Evolutionary conservation across 106 monocot genomes (phyloP), one percentile per base, ranked within the genome.

Genomic region (Allium sativum): DNA sequence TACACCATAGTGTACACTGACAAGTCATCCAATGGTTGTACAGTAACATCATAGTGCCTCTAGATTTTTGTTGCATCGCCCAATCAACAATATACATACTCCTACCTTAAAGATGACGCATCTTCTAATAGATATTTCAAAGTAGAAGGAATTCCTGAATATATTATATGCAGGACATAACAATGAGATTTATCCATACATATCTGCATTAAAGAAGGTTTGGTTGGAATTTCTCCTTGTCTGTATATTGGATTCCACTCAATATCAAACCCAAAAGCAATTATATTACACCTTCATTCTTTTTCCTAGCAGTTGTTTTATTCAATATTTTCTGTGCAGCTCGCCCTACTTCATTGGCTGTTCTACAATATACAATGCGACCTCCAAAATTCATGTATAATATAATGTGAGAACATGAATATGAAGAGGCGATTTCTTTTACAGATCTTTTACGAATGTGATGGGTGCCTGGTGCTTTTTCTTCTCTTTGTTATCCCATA

Each of bases 171-270:
- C 74, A 96, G 77, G 21, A 96, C 82, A 74, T 82, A 84, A 68
- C 95, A 96, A 19, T 59, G 62, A 62, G 66, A 45, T 31, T 18
- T 76, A 46, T 84, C 87, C 62, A 82, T 60, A 65, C 95, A 96
- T 66, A 96, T 74, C 64, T 96, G 95, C 84, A 96, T 78, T 44
- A 96, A 78, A 63, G 95, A 84, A 76, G 87, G 81, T 75, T 96
- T 96, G 21, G 68, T 69, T 18, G 56, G 78, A 64, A 54, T 46
- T 78, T 82, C 79, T 60, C 95, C 94, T 84, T 65, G 58, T 73
- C 14, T 63, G 42, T 87, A 90, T 3, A 59, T 58, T 46, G 94
- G 94, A 46, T 22, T 90, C 94, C 94, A 95, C 67, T 96, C 95
- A 45, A 96, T 78, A 72, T 96, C 95, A 72, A 96, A 82, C 20